These are phyloP conservation scores for Volvox carteri DNA, from an alignment of 163 green algal genomes.

Conservation along the genomic window DNA sequence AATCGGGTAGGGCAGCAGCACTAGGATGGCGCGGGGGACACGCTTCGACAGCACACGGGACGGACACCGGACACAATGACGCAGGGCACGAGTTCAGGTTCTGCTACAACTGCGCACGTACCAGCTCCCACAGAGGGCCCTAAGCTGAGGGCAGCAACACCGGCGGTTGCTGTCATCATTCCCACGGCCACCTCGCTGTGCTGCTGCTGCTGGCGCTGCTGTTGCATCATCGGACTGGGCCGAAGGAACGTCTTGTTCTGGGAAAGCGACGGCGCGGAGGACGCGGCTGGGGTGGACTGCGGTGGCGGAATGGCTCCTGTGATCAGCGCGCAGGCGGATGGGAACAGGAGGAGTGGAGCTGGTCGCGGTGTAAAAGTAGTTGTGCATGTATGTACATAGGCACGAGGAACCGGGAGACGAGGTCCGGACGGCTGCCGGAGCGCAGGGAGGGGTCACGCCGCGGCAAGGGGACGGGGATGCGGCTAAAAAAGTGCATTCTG, in stretches of 20 bases:
- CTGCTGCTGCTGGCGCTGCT: conserved; percentile 58
- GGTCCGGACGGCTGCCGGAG: too few relatives aligned
- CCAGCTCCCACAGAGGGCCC: neutral
- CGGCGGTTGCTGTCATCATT: neutral
- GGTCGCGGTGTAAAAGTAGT: too few relatives aligned
- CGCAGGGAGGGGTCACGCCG: too few relatives aligned
- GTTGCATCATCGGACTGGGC: conserved; percentile 49
- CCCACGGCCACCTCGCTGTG: neutral
- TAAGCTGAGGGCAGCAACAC: conserved; percentile 9
- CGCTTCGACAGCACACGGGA: neutral
- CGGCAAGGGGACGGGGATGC: too few relatives aligned
- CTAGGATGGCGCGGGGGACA: too few relatives aligned
- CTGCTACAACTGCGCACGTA: too few relatives aligned
- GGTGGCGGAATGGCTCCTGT: neutral
- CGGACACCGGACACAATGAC: neutral
- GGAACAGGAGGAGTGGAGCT: too few relatives aligned
- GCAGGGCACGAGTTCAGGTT: neutral
- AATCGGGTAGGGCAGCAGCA: neutral
- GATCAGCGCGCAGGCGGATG: too few relatives aligned
- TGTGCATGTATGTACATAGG: too few relatives aligned
- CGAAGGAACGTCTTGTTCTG: conserved; percentile 32
- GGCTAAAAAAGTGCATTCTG: too few relatives aligned
- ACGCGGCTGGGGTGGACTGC: neutral
- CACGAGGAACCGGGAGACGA: too few relatives aligned
- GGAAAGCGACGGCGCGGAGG: conserved; percentile 17